Base-by-base conservation (phyloP, 495 filamentous ascomycete species). In the Darksidea phi region DNA sequence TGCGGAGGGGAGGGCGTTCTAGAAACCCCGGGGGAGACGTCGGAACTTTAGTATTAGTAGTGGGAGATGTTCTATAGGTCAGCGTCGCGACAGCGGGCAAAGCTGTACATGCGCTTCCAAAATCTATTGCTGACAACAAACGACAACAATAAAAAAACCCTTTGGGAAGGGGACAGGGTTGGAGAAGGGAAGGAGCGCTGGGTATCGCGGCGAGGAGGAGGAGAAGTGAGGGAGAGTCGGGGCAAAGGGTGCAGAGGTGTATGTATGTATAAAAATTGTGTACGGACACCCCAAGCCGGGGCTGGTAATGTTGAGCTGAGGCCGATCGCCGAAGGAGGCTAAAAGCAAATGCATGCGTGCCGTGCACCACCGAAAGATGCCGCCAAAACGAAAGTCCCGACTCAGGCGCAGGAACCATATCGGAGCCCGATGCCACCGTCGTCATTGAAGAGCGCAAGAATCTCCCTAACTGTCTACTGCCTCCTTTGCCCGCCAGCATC, bases 281-380 rank as follows among this genome's bases (percentile, higher is more conserved):
- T 24, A 48, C 59, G 59, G 59, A 26, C 11, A 15, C 59, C 65
- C 59, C 65, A 64, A 67, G 60, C 59, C 49, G 46, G 54, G 61
- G 48, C 66, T 61, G 66, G 54, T 49, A 15, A 15, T 68, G 61
- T 64, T 61, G 61, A 64, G 61, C 57, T 59, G 59, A 59, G 56
- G 59, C 58, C 63, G 46, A 45, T 45, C 45, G 63, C 63, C 63
- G 57, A 50, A 48, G 36, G 46, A 26, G 64, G 59, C 50, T 62
- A 59, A 48, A n/a, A n/a, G n/a, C n/a, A n/a, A n/a, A n/a, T n/a
- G n/a, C n/a, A n/a, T n/a, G n/a, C n/a, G n/a, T n/a, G n/a, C n/a
- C n/a, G n/a, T n/a, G n/a, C n/a, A n/a, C n/a, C n/a, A n/a, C n/a
- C n/a, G n/a, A n/a, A n/a, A n/a, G n/a, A n/a, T n/a, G n/a, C n/a